Evolutionary conservation across 1,284 basidiomycete species (phyloP).

Genomic region (Leccinum subrobustum): DNA sequence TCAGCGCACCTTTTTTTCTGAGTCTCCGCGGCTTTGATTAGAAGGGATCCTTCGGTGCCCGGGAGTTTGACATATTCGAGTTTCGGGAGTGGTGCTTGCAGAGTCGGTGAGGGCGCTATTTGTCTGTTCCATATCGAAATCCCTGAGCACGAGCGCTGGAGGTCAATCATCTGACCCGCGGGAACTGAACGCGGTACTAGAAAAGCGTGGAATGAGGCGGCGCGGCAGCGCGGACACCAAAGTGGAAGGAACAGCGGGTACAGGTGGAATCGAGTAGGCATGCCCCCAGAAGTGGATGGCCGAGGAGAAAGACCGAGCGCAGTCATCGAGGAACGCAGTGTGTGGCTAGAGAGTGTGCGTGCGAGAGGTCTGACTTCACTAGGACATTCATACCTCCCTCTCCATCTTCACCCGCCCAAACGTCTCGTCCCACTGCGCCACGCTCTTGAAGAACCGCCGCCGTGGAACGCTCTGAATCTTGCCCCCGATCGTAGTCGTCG

Average conservation of each 20-base stretch:
- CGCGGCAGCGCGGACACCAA: conserved; percentile 44
- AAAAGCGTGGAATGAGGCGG: conserved; percentile 68
- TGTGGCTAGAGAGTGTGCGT: conserved; percentile 27
- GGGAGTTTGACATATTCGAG: conserved; percentile 88
- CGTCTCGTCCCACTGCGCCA: conserved; percentile 40
- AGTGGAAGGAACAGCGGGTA: conserved; percentile 33
- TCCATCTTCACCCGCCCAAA: conserved; percentile 28
- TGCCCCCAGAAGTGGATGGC: conserved; percentile 27
- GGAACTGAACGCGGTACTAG: conserved; percentile 60
- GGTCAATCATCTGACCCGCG: conserved; percentile 59
- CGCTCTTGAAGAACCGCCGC: conserved; percentile 60
- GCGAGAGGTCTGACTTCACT: conserved; percentile 20
- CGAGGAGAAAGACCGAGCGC: conserved; percentile 11
- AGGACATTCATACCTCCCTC: conserved; percentile 17
- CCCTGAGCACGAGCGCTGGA: conserved; percentile 31
- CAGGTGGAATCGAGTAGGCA: conserved; percentile 22
- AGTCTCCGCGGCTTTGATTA: conserved; percentile 84
- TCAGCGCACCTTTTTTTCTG: conserved; percentile 73
- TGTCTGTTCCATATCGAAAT: conserved; percentile 36
- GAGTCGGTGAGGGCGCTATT: conserved; percentile 34
- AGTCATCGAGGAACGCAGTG: conserved; percentile 10
- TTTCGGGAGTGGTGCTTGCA: conserved; percentile 72
- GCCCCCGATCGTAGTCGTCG: conserved; percentile 1
- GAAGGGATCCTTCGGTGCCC: conserved; percentile 80
- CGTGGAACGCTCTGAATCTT: conserved; percentile 24